These are phyloP conservation scores for Solanum hybrid DNA, from an alignment of 305 asterid genomes.

Conservation along the genomic window DNA sequence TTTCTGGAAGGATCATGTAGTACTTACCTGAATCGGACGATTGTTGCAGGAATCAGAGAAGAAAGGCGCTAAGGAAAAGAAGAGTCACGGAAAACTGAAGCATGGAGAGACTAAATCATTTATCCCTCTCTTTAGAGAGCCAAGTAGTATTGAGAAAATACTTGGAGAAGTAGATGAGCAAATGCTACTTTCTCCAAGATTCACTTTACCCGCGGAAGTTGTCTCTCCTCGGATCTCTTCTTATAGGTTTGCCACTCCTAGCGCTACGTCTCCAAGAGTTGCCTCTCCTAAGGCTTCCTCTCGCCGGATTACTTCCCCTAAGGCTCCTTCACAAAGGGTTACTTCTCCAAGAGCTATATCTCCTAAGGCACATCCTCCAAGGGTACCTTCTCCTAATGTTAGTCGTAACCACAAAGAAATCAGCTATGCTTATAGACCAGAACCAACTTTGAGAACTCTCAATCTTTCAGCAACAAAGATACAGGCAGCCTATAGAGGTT, in stretches of 20 bases:
- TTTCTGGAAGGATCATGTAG: not conserved
- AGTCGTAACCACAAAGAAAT: slow-evolving; percentile 35
- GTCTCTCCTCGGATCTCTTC: slow-evolving; percentile 19
- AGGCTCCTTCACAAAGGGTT: slow-evolving; percentile 17
- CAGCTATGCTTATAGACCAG: slow-evolving; percentile 46
- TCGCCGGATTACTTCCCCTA: slow-evolving; percentile 11
- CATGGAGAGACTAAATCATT: slow-evolving; percentile 58
- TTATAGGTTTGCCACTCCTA: slow-evolving; percentile 13
- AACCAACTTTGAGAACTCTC: slow-evolving; percentile 45
- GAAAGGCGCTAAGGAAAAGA: slow-evolving; percentile 56
- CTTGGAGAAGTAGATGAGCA: slow-evolving; percentile 77
- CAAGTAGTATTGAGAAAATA: slow-evolving; percentile 92
- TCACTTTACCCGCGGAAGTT: slow-evolving; percentile 22
- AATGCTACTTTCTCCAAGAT: slow-evolving; percentile 32
- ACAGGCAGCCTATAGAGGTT: slow-evolving; percentile 78
- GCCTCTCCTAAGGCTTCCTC: slow-evolving; percentile 35
- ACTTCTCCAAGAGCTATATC: slow-evolving; percentile 37
- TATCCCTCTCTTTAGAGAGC: slow-evolving; percentile 68
- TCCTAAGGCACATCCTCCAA: slow-evolving; percentile 26
- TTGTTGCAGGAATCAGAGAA: slow-evolving; percentile 53
- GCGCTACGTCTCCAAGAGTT: slow-evolving; percentile 26
- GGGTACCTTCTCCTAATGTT: slow-evolving; percentile 17
- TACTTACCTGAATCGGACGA: not conserved
- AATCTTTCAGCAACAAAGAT: slow-evolving; percentile 64
- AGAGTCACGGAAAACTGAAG: slow-evolving; percentile 49